Conservation (phyloP, 2,329 filamentous ascomycete species). For the Colletotrichum cereale region DNA sequence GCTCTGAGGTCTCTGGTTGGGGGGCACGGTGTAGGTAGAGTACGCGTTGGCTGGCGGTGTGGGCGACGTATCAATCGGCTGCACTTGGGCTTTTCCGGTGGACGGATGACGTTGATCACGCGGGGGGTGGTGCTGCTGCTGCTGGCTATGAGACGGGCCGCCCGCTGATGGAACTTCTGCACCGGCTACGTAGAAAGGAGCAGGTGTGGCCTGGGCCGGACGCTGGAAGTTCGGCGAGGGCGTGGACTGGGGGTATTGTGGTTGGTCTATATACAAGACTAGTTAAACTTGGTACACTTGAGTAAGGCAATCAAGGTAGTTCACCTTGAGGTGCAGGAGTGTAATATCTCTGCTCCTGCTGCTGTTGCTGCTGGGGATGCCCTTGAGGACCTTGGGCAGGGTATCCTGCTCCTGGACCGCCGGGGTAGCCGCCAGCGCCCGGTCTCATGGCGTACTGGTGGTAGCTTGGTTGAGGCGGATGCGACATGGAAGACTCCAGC, state of each 20-base stretch:
- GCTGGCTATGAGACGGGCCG: conserved; percentile 46
- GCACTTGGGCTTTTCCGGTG: conserved; percentile 61
- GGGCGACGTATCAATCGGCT: conserved; percentile 64
- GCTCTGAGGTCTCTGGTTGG: conserved; percentile 71
- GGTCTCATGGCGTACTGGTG: conserved; percentile 74
- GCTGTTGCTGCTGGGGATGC: conserved; percentile 41
- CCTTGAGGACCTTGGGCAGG: conserved; percentile 56
- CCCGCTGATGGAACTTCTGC: conserved; percentile 62
- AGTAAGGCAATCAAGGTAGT: conserved; percentile 42
- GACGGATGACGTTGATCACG: conserved; percentile 61
- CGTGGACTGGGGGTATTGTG: conserved; percentile 61
- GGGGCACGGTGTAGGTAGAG: conserved; percentile 60
- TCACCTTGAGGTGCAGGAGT: conserved; percentile 69
- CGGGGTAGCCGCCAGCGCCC: conserved; percentile 59
- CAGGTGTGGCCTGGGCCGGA: conserved; percentile 61
- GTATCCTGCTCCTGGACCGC: conserved; percentile 50
- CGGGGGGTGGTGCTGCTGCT: conserved; percentile 65
- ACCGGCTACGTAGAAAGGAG: conserved; percentile 76
- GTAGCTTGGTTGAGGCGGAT: conserved; percentile 85
- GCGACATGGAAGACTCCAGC: conserved; percentile 96
- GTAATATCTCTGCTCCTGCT: conserved; percentile 70
- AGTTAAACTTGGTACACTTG: conserved; percentile 43
- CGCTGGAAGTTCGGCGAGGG: conserved; percentile 68
- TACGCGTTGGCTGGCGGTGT: conserved; percentile 65
- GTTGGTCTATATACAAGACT: conserved; percentile 54